Evolutionary conservation across 805 yeast species (phyloP).

Genomic region (Lipomyces chichibuensis): DNA sequence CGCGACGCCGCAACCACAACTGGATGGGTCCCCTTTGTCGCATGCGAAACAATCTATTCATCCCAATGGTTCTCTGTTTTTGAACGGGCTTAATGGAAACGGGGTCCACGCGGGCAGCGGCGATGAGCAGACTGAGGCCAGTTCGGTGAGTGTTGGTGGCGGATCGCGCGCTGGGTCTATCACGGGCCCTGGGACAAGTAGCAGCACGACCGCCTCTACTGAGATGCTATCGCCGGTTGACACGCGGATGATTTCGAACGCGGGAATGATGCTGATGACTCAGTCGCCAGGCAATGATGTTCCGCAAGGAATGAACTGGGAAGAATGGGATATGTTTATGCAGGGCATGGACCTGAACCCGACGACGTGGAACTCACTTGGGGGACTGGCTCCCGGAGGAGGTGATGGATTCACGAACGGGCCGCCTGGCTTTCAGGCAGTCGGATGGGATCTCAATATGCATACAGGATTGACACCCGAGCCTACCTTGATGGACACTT

Average conservation of each 20-base stretch:
- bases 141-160: background rate
- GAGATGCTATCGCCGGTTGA: constrained; percentile 13
- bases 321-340: constrained; percentile 31
- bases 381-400: background rate
- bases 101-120: constrained; percentile 1
- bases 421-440: background rate
- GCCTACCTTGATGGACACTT: constrained; percentile 18
- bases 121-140: background rate
- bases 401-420: background rate
- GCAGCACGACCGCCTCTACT: background rate
- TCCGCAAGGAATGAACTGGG: constrained; percentile 26
- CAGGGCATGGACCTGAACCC: constrained; percentile 22
- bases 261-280: constrained; percentile 24
- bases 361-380: background rate
- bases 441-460: constrained; percentile 10
- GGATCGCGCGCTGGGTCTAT: background rate
- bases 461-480: constrained; percentile 22
- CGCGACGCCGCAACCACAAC: background rate
- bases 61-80: background rate
- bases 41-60: background rate
- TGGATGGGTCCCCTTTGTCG: background rate
- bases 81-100: background rate
- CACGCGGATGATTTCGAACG: constrained; percentile 6
- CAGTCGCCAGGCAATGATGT: constrained; percentile 22
- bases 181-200: background rate